Evolutionary conservation across 352 stramenopile species (phyloP).

Genomic region (Phytopythium ostracodes): DNA sequence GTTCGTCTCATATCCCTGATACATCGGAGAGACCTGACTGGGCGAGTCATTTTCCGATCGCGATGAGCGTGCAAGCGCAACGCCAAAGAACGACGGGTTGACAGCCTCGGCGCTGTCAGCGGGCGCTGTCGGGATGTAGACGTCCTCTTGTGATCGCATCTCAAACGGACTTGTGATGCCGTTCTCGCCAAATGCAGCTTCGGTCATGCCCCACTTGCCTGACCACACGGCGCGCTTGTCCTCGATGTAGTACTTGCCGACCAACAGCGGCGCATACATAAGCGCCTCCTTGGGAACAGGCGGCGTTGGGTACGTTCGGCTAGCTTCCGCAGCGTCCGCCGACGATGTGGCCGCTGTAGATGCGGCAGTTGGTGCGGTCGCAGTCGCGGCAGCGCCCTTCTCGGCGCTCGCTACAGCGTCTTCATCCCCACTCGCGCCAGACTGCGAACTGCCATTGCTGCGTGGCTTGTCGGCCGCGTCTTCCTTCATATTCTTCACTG

Average conservation of each 20-base stretch:
- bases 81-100: conserved; percentile 45
- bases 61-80: conserved; percentile 51
- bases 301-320: conserved; percentile 12
- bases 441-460: conserved; percentile 3
- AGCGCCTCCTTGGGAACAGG: conserved; percentile 52
- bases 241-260: conserved; percentile 84
- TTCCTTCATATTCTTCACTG: conserved; percentile 9
- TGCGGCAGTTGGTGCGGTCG: not conserved
- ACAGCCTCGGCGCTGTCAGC: conserved; percentile 22
- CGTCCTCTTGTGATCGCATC: conserved; percentile 85
- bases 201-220: conserved; percentile 81
- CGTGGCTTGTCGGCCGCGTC: conserved; percentile 15
- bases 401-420: not conserved
- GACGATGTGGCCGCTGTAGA: not conserved
- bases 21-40: conserved; percentile 47
- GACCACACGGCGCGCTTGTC: conserved; percentile 79
- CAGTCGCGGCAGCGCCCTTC: not conserved
- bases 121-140: conserved; percentile 40
- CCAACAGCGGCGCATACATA: conserved; percentile 66
- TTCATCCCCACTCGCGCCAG: conserved; percentile 5
- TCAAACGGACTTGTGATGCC: conserved; percentile 81
- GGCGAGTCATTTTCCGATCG: conserved; percentile 30
- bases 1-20: conserved; percentile 66
- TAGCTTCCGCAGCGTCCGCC: not conserved
- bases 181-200: conserved; percentile 69